Evolutionary conservation across 805 yeast genomes (phyloP).

Genomic region (Jamesozyma spencerorum): DNA sequence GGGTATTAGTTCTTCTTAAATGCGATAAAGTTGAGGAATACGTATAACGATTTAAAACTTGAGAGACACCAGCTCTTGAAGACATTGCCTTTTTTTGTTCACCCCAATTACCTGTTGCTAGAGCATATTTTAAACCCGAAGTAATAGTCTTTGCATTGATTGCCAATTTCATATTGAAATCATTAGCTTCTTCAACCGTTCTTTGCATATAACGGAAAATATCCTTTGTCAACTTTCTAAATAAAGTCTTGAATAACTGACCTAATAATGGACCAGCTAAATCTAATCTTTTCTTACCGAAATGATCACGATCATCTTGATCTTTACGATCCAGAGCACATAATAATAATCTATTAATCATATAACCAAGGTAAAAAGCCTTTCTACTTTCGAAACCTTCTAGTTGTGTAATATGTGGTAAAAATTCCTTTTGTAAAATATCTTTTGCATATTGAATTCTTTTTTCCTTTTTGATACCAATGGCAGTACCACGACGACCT

Average conservation of each 20-base stretch:
- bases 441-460: conserved; percentile 98
- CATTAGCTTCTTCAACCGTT: conserved; percentile 96
- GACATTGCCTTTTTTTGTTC: conserved; percentile 99
- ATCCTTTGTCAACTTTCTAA: conserved; percentile 91
- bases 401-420: conserved; percentile 95
- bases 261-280: conserved; percentile 97
- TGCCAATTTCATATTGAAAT: conserved; percentile 90
- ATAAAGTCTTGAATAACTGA: conserved; percentile 85
- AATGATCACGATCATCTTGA: conserved; percentile 98
- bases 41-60: conserved; percentile 94
- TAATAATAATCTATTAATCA: conserved; percentile 88
- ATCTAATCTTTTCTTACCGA: conserved; percentile 96
- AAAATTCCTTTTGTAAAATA: conserved; percentile 87
- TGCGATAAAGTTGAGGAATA: conserved; percentile 98
- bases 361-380: conserved; percentile 94
- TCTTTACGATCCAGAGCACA: conserved; percentile 97
- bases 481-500: conserved; percentile 95
- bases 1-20: conserved; percentile 97
- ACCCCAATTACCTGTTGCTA: conserved; percentile 99
- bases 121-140: conserved; percentile 91
- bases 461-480: conserved; percentile 93
- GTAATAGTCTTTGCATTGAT: conserved; percentile 96
- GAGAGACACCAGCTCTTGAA: conserved; percentile 98
- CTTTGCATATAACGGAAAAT: conserved; percentile 97
- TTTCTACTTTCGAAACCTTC: conserved; percentile 96